Conservation (phyloP, 768 basidiomycete genomes). For the Tricholoma furcatifolium region DNA sequence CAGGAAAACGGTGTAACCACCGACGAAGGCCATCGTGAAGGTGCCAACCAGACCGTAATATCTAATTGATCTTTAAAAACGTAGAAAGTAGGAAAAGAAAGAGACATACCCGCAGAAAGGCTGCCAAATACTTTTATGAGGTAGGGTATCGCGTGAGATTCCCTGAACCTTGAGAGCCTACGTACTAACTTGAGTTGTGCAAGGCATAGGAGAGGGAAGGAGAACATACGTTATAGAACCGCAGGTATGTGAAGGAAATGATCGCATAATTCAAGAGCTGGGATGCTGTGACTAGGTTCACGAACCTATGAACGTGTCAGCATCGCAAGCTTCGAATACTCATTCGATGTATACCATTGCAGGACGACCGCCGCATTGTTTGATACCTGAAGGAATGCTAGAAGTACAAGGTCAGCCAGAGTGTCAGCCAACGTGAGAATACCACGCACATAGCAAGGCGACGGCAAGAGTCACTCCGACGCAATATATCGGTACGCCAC, state of each 20-base stretch:
- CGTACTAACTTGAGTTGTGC: background rate
- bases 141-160: conserved; percentile 41
- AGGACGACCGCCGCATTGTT: conserved; percentile 46
- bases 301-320: conserved; percentile 32
- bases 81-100: background rate
- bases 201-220: background rate
- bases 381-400: conserved; percentile 50
- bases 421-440: background rate
- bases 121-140: conserved; percentile 47
- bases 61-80: conserved; percentile 19
- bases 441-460: conserved; percentile 32
- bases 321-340: background rate
- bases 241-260: conserved; percentile 46
- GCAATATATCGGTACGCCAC: conserved; percentile 59
- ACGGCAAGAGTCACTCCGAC: conserved; percentile 42
- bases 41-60: conserved; percentile 47
- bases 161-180: conserved; percentile 46
- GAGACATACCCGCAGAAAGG: conserved; percentile 43
- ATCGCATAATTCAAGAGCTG: conserved; percentile 48
- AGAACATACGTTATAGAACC: conserved; percentile 41
- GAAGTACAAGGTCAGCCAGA: background rate
- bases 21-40: conserved; percentile 44
- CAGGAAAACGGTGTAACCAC: conserved; percentile 51
- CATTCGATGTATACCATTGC: conserved; percentile 34
- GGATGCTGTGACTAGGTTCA: conserved; percentile 49